Percentiles rank a stretch among this genome's conserved stretches.
phyloP scores from a whole-genome alignment of 768 basidiomycete species.

The Macrocybe gigantea region DNA sequence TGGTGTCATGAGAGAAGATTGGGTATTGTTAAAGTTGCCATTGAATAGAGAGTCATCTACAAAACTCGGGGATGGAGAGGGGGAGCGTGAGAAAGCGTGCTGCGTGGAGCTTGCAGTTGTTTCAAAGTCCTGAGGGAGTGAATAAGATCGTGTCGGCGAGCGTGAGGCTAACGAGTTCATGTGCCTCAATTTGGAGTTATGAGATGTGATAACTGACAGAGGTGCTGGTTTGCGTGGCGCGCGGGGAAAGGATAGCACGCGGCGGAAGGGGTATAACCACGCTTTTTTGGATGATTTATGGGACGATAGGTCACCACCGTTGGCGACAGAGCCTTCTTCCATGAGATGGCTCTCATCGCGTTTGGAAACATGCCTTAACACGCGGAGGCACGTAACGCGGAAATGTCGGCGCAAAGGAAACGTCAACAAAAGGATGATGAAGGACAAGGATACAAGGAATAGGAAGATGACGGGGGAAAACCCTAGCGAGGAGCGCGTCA shows the following conservation, averaged over 20 bases:
- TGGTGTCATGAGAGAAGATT: slow-evolving; percentile 39
- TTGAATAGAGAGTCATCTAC: slow-evolving; percentile 27
- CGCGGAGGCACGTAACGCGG: slow-evolving; percentile 39
- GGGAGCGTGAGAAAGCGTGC: slow-evolving; percentile 34
- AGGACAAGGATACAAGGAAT: slow-evolving; percentile 42
- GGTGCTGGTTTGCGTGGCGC: slow-evolving; percentile 17
- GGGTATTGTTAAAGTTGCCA: slow-evolving; percentile 12
- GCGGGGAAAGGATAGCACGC: slow-evolving; percentile 22
- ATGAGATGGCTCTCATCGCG: slow-evolving; percentile 36
- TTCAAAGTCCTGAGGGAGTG: slow-evolving; percentile 22
- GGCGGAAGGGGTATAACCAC: slow-evolving; percentile 30
- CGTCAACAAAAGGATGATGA: slow-evolving; percentile 31
- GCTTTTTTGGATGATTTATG: slow-evolving; percentile 22
- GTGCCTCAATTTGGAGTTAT: slow-evolving; percentile 22
- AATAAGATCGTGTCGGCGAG: slow-evolving; percentile 33
- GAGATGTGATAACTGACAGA: slow-evolving; percentile 17
- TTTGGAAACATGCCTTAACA: slow-evolving; percentile 28
- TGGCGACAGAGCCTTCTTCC: slow-evolving; percentile 42
- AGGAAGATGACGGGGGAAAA: slow-evolving; percentile 66
- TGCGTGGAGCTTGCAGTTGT: slow-evolving; percentile 30
- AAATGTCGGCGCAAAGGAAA: slow-evolving; percentile 58
- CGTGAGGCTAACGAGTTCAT: slow-evolving; percentile 13
- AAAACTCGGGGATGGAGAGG: slow-evolving; percentile 41
- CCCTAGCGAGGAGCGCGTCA: slow-evolving; percentile 61
- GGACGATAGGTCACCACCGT: slow-evolving; percentile 22